Conservation (phyloP, 371 early-diverging fungal genomes). For the Capillidium rhysosporum region DNA sequence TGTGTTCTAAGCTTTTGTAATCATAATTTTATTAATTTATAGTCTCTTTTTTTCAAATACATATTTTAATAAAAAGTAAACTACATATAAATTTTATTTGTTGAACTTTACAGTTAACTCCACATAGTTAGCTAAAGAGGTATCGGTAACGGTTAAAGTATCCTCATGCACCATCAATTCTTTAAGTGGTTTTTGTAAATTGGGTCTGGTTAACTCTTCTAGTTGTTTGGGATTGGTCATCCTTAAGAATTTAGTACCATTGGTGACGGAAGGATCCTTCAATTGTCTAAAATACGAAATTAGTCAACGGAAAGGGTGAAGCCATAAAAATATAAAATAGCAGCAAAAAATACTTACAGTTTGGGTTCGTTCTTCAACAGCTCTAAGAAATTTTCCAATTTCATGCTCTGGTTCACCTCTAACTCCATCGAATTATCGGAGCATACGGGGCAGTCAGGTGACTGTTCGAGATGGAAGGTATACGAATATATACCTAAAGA, state of each 20-base stretch:
- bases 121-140: constrained; percentile 38
- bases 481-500: constrained; percentile 77
- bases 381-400: constrained; percentile 50
- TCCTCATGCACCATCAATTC: constrained; percentile 42
- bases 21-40: too few relatives aligned
- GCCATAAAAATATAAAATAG: neutral
- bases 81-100: constrained; percentile 3
- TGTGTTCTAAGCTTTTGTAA: too few relatives aligned
- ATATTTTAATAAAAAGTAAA: neutral
- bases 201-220: constrained; percentile 45
- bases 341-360: constrained; percentile 21
- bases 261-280: constrained; percentile 51
- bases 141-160: constrained; percentile 52
- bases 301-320: too few relatives aligned
- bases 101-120: constrained; percentile 15
- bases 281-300: constrained; percentile 29
- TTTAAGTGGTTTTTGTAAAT: constrained; percentile 33
- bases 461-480: constrained; percentile 66
- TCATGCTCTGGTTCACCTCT: constrained; percentile 21
- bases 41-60: neutral
- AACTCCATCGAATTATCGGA: constrained; percentile 27
- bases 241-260: constrained; percentile 35
- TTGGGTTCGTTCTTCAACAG: constrained; percentile 44
- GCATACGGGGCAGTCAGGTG: constrained; percentile 83
- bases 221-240: constrained; percentile 59